Conservation (phyloP, 768 basidiomycete genomes). For the Lentinula aciculospora region DNA sequence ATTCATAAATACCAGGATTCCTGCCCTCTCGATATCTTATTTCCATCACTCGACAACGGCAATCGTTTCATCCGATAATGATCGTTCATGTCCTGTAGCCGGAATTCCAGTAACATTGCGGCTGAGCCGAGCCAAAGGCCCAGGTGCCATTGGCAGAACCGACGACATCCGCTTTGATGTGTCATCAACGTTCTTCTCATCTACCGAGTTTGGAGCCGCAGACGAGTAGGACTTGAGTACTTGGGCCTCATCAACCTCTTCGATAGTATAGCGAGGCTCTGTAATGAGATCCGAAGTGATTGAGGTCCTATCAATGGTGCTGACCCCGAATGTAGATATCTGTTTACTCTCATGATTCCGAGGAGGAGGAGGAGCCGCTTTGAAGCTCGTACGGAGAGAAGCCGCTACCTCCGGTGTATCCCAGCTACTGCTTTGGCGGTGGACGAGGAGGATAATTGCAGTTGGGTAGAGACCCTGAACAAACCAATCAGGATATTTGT, state of each 20-base stretch:
- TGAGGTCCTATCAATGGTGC: background rate
- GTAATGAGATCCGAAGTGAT: background rate
- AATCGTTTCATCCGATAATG: background rate
- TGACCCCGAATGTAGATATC: background rate
- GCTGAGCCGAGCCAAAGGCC: background rate
- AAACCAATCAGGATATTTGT: background rate
- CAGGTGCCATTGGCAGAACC: background rate
- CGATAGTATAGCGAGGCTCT: background rate
- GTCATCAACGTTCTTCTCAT: too few species aligned
- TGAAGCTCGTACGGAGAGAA: background rate
- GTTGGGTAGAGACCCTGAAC: background rate
- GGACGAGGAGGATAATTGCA: background rate
- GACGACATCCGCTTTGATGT: background rate
- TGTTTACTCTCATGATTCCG: background rate
- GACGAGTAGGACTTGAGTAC: too few species aligned
- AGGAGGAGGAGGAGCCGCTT: background rate
- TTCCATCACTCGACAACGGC: too few species aligned
- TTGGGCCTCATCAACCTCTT: background rate
- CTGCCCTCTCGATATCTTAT: too few species aligned
- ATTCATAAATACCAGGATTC: too few species aligned
- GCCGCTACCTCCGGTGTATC: background rate
- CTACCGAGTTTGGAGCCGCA: too few species aligned
- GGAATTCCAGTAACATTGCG: background rate
- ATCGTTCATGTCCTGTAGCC: background rate
- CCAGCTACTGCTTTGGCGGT: background rate